Evolutionary conservation across 768 basidiomycete species (phyloP).

Genomic region (Mycena chlorophos): DNA sequence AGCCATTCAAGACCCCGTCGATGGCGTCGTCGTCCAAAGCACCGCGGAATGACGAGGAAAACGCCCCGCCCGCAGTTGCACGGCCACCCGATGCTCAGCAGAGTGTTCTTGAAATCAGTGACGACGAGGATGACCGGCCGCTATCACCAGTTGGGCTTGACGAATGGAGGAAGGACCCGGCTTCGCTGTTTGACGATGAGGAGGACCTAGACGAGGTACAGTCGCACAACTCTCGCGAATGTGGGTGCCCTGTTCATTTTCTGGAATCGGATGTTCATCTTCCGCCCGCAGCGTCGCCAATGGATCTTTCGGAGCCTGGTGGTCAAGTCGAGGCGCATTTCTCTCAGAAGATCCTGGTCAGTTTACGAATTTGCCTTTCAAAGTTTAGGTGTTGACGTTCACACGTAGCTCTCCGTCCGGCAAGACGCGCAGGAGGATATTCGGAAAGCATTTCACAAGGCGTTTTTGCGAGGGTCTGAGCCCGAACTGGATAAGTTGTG

Average conservation of each 20-base stretch:
- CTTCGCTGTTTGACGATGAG: neutral
- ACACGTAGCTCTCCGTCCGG: slow-evolving; percentile 4
- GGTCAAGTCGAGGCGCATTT: slow-evolving; percentile 12
- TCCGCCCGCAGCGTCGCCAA: slow-evolving; percentile 18
- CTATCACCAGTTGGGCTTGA: neutral
- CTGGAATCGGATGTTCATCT: neutral
- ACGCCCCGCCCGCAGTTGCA: neutral
- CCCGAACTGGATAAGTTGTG: slow-evolving; percentile 9
- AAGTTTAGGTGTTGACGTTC: neutral
- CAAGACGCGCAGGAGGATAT: slow-evolving; percentile 2
- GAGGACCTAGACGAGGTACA: neutral
- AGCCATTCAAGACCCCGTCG: slow-evolving; percentile 53
- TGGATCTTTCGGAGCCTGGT: slow-evolving; percentile 17
- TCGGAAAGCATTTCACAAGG: slow-evolving; percentile 18
- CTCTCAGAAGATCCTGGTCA: slow-evolving; percentile 19
- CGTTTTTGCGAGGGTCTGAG: slow-evolving; percentile 11
- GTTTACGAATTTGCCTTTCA: neutral
- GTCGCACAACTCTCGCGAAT: neutral
- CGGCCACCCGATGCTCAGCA: neutral
- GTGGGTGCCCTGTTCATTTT: neutral
- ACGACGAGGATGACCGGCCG: neutral
- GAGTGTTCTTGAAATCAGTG: neutral
- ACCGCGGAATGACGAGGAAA: neutral
- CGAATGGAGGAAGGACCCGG: neutral
- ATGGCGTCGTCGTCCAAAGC: neutral